Evolutionary conservation across 2,329 filamentous ascomycete genomes (phyloP).

Genomic region (Hymenoscyphus repandus): DNA sequence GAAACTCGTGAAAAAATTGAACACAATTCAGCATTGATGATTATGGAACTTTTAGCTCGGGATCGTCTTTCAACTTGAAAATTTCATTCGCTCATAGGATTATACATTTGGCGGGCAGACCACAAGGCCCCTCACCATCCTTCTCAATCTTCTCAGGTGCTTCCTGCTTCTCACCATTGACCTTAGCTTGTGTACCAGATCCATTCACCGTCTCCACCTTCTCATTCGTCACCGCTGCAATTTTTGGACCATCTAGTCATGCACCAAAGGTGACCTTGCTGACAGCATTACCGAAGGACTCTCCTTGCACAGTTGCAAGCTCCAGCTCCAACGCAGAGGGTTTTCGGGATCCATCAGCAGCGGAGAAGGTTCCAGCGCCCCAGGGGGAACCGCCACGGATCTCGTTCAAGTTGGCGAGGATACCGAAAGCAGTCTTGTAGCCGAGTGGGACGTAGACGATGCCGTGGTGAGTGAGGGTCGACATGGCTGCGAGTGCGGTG

Average conservation of each 20-base stretch:
- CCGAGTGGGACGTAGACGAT: constrained; percentile 95
- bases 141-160: constrained; percentile 32
- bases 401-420: constrained; percentile 68
- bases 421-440: constrained; percentile 72
- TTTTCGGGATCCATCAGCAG: constrained; percentile 74
- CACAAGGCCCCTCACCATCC: constrained; percentile 65
- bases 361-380: constrained; percentile 89
- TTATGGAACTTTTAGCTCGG: too few relatives aligned
- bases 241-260: constrained; percentile 66
- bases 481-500: constrained; percentile 75
- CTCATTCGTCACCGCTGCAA: neutral
- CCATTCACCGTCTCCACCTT: constrained; percentile 13
- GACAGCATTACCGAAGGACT: constrained; percentile 74
- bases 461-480: constrained; percentile 86
- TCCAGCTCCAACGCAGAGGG: constrained; percentile 70
- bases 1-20: too few relatives aligned
- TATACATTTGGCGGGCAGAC: constrained; percentile 67
- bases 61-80: neutral
- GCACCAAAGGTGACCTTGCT: constrained; percentile 63
- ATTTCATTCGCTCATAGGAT: constrained; percentile 36
- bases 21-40: too few relatives aligned
- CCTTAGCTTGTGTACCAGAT: constrained; percentile 19
- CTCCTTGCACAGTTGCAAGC: constrained; percentile 77
- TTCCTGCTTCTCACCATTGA: constrained; percentile 22
- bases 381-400: constrained; percentile 83